phyloP scores from a whole-genome alignment of 495 filamentous ascomycete genomes.

The Penicillium macrosclerotiorum region DNA sequence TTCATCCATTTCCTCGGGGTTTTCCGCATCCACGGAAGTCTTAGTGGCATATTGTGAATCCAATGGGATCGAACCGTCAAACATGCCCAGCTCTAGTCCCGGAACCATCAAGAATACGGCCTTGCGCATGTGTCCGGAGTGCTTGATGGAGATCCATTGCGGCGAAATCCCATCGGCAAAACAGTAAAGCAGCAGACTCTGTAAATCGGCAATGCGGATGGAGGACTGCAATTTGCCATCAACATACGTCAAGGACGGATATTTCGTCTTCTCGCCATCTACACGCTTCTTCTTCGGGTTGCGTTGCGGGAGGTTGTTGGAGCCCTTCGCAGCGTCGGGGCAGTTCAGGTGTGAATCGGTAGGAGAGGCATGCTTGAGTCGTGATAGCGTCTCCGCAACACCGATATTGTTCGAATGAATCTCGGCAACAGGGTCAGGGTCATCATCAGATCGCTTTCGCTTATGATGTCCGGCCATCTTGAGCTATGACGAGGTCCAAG shows the following conservation, averaged over 20 bases:
- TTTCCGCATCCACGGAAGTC: conserved; percentile 6
- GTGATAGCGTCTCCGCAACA: conserved; percentile 32
- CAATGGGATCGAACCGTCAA: conserved; percentile 64
- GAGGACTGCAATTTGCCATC: conserved; percentile 66
- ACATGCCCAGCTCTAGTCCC: conserved; percentile 86
- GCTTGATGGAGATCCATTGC: conserved; percentile 80
- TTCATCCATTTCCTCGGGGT: conserved; percentile 16
- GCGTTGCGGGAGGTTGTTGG: conserved; percentile 23
- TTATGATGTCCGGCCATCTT: conserved; percentile 29
- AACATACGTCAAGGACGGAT: conserved; percentile 71
- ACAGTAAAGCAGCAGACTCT: conserved; percentile 81
- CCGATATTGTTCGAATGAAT: conserved; percentile 22
- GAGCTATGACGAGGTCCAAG: too few species aligned
- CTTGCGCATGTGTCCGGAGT: conserved; percentile 74
- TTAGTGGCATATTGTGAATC: conserved; percentile 14
- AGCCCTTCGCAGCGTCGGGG: conserved; percentile 7
- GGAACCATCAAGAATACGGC: conserved; percentile 93
- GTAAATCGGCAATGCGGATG: conserved; percentile 76
- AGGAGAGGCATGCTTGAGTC: conserved; percentile 23
- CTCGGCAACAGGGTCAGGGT: conserved; percentile 23
- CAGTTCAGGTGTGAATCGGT: neutral
- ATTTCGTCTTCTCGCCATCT: conserved; percentile 63
- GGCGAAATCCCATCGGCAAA: conserved; percentile 81
- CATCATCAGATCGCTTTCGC: conserved; percentile 35
- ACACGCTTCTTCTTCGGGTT: conserved; percentile 34